phyloP scores from a whole-genome alignment of 2,329 filamentous ascomycete species.

The Fusarium azukiicola region DNA sequence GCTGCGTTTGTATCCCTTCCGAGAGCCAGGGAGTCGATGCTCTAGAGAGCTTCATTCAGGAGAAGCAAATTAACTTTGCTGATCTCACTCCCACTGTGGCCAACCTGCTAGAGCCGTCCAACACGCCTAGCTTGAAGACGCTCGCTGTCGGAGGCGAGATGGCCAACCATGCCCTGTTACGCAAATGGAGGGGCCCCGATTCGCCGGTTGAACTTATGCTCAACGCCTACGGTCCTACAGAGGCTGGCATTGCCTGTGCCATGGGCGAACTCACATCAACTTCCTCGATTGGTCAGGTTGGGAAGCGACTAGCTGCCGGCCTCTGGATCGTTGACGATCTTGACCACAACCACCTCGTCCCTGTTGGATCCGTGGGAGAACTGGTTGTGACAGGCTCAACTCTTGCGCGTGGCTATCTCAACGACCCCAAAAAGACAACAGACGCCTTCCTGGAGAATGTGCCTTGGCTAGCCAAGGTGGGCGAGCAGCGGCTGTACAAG shows the following conservation, averaged over 20 bases:
- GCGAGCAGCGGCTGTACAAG: conserved; percentile 28
- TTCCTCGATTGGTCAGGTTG: neutral
- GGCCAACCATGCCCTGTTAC: neutral
- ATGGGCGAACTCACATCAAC: conserved; percentile 1
- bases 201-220: conserved; percentile 12
- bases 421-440: conserved; percentile 46
- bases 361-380: conserved; percentile 52
- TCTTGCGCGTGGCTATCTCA: conserved; percentile 51
- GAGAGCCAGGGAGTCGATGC: conserved; percentile 20
- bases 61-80: neutral
- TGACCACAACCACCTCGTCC: conserved; percentile 45
- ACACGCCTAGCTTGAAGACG: neutral
- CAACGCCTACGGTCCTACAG: conserved; percentile 23
- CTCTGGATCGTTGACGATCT: conserved; percentile 52
- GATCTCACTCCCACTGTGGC: conserved; percentile 28
- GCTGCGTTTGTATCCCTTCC: conserved; percentile 35
- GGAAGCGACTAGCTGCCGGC: neutral
- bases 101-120: neutral
- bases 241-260: conserved; percentile 9
- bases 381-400: conserved; percentile 54
- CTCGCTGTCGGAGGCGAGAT: conserved; percentile 16
- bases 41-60: conserved; percentile 7
- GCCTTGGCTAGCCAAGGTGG: conserved; percentile 39
- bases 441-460: conserved; percentile 58
- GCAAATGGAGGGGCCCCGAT: neutral